Evolutionary conservation across 805 yeast genomes (phyloP), one percentile per base, ranked within the genome.

Genomic region (Metschnikowia colocasiae): DNA sequence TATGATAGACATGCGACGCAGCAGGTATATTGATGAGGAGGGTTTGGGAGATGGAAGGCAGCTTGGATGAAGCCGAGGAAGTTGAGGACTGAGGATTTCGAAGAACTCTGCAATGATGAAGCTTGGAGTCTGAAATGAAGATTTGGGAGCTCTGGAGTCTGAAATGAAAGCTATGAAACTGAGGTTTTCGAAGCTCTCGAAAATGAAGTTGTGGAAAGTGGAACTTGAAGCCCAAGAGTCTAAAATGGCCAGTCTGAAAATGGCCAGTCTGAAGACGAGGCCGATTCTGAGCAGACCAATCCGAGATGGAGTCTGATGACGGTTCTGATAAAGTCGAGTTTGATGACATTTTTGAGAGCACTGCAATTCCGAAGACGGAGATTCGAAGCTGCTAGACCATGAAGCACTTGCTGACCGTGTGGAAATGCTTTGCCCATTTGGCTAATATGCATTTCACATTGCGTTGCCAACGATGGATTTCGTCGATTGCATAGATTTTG

Each of bases 31-130:
- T 36, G 23, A 39, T 8, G 42, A 39, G 33, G 42, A 39, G 5
- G 10, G 34, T n/a, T 19, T 10, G 27, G 15, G 33, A 27, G 9
- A 12, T 38, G 20, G 34, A 19, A n/a, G 32, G 13, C 3, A 6
- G 8, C 32, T 29, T 16, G 6, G 36, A 33, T 10, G 23, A 33
- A 33, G 36, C 36, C 13, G 36, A 33, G 8, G 36, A 12, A 20
- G 22, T 19, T 16, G 22, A 10, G 8, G 35, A 32, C 4, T 16
- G 35, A 16, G 5, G 44, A 40, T n/a, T 38, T n/a, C 7, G 47
- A 37, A 18, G 45, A 20, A 7, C 33, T 27, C 6, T 47, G 37
- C 6, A 45, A 43, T 26, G 53, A 50, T 22, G 57, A 48, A 9
- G 44, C 35, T n/a, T n/a, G 5, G 19, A 31, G 3, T 23, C 19